Conservation (phyloP, 106 monocot genomes). For the Narthecium ossifragum region DNA sequence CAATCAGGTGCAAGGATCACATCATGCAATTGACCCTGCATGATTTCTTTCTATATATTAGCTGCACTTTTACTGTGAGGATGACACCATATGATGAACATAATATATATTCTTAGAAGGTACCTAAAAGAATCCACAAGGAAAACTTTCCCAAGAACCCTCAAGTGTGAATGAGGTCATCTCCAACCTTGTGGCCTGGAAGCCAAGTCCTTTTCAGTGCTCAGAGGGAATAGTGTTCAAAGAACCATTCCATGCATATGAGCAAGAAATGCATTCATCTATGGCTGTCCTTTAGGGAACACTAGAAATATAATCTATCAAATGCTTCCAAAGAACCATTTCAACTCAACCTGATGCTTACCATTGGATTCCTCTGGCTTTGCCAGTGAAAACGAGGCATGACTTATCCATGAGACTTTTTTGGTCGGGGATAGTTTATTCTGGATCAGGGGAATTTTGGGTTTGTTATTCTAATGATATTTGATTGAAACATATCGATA, state of each 20-base stretch:
- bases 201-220: not conserved
- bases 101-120: not conserved
- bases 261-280: not conserved
- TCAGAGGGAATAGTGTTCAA: not conserved
- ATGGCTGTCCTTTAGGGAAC: not conserved
- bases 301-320: not conserved
- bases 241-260: not conserved
- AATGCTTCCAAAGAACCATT: too few relatives aligned
- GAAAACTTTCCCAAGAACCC: not conserved
- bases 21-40: not conserved
- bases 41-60: too few relatives aligned
- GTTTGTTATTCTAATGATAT: too few relatives aligned
- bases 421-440: too few relatives aligned
- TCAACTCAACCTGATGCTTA: not conserved
- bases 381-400: not conserved
- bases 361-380: too few relatives aligned
- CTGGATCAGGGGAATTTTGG: too few relatives aligned
- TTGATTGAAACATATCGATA: too few relatives aligned
- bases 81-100: not conserved
- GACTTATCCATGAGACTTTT: too few relatives aligned
- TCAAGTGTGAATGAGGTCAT: not conserved
- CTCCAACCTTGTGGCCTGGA: not conserved
- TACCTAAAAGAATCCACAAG: not conserved
- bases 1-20: not conserved
- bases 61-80: not conserved